These are phyloP conservation scores for Fusarium algeriense DNA, from an alignment of 2,329 filamentous ascomycete species.

Conservation along the genomic window DNA sequence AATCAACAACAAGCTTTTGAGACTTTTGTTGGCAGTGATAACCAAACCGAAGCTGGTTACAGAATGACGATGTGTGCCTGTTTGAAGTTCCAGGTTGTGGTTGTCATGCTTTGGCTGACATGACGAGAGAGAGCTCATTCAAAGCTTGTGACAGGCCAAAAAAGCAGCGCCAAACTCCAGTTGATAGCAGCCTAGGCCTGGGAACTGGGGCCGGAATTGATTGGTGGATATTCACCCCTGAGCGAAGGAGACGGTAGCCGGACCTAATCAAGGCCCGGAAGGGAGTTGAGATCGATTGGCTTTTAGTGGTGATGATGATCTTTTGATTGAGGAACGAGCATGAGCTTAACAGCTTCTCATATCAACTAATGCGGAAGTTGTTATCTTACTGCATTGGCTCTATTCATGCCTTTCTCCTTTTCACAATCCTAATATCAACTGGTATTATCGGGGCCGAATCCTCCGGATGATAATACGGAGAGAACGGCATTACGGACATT, in stretches of 20 bases:
- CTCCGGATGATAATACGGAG: slow-evolving; percentile 13
- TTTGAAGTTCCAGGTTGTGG: slow-evolving; percentile 25
- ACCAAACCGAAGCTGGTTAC: slow-evolving; percentile 29
- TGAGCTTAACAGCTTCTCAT: slow-evolving; percentile 8
- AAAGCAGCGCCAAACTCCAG: slow-evolving; percentile 4
- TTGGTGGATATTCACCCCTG: slow-evolving; percentile 39
- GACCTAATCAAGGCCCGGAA: slow-evolving; percentile 2
- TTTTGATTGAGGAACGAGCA: slow-evolving; percentile 8
- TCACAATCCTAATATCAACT: neutral
- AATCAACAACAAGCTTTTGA: slow-evolving; percentile 1
- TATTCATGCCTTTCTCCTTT: neutral
- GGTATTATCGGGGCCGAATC: neutral
- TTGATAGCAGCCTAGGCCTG: slow-evolving; percentile 9
- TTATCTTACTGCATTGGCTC: slow-evolving; percentile 3
- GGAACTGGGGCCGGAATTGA: slow-evolving; percentile 11
- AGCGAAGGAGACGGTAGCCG: neutral
- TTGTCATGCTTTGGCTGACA: slow-evolving; percentile 23
- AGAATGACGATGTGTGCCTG: slow-evolving; percentile 40
- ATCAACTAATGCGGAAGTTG: slow-evolving; percentile 10
- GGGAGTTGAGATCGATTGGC: slow-evolving; percentile 22
- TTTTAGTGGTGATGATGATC: slow-evolving; percentile 2
- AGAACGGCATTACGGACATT: slow-evolving; percentile 15
- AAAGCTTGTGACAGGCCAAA: slow-evolving; percentile 35
- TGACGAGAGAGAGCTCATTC: neutral
- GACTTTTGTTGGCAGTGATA: slow-evolving; percentile 7